These are phyloP conservation scores for Fusarium penzigii DNA, from an alignment of 2,329 filamentous ascomycete genomes.

Conservation along the genomic window DNA sequence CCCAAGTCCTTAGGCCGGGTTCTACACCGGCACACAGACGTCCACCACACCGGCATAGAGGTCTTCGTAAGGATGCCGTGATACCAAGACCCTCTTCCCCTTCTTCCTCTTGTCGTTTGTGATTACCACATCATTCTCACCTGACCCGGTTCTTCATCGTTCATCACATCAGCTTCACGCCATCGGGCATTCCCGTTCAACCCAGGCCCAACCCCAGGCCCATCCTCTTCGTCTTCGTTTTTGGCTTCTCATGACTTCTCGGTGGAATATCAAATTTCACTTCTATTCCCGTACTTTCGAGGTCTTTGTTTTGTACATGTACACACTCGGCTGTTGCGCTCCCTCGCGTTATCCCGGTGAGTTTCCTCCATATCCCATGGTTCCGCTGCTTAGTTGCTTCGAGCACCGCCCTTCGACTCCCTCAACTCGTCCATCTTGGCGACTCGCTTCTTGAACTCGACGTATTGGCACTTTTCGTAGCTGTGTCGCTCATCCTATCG, in stretches of 20 bases:
- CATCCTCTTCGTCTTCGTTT: slow-evolving; percentile 6
- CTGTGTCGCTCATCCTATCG: slow-evolving; percentile 87
- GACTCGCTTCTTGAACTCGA: slow-evolving; percentile 97
- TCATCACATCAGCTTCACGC: slow-evolving; percentile 13
- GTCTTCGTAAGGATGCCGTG: too few species aligned
- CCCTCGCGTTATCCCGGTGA: slow-evolving; percentile 2
- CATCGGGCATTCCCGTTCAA: slow-evolving; percentile 14
- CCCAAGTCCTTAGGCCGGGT: too few species aligned
- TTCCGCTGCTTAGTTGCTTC: slow-evolving; percentile 69
- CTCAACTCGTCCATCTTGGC: slow-evolving; percentile 98
- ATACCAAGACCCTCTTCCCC: not conserved
- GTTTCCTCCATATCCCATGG: not conserved
- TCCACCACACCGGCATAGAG: too few species aligned
- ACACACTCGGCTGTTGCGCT: slow-evolving; percentile 26
- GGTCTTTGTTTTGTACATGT: slow-evolving; percentile 31
- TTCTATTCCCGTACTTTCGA: slow-evolving; percentile 29
- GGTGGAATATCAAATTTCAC: slow-evolving; percentile 17
- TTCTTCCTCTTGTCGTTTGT: not conserved
- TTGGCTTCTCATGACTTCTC: slow-evolving; percentile 9
- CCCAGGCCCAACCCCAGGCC: not conserved
- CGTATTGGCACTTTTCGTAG: slow-evolving; percentile 99
- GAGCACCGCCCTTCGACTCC: slow-evolving; percentile 77
- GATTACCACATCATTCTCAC: slow-evolving; percentile 29
- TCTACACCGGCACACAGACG: too few species aligned
- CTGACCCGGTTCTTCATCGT: not conserved